Base-by-base conservation (phyloP, 129 eudicot genomes). In the Silybum marianum region DNA sequence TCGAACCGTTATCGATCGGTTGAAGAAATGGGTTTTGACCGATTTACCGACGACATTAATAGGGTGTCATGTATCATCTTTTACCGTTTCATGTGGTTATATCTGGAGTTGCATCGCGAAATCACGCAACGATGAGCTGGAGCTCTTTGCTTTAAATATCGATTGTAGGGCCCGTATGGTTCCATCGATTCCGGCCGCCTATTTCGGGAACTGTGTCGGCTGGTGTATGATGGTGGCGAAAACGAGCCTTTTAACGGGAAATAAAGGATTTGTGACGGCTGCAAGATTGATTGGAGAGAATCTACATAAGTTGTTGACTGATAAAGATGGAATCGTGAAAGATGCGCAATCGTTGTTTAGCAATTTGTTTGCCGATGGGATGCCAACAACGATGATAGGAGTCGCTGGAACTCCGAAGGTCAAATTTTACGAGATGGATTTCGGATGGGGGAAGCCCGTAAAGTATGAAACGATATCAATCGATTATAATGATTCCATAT, bases 31-130 rank as follows among this genome's bases (percentile, higher is more conserved):
- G 10, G 80, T 75, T 1, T 24, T 12, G 8, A 25, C 66, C 0
- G 22, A 25, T 22, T 44, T 9, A 1, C 84, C 86, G 9, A 32
- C 30, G n/a, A n/a, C n/a, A 1, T 23, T 80, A 9, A 19, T 32
- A 32, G 36, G 5, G 36, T 32, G 1, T 16, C 72, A 81, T 51
- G 44, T 84, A 3, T 81, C 90, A 18, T 77, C 90, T 21, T 87
- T 87, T 24, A 77, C 74, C 2, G 86, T 84, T 1, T 71, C 73
- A 24, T 78, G 81, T 67, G 81, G 24, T 40, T 71, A 78, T 78
- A 18, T 78, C 5, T 78, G 75, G 82, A 78, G 75, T 78, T 78
- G 69, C 68, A 42, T 69, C 10, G 75, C 76, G 14, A 46, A 78
- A 18, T 10, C 25, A 69, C 42, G 75, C 18, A 72, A 78, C 0